Percentiles rank a stretch among this genome's conserved stretches.
Evolutionary conservation across 2,329 filamentous ascomycete species (phyloP).

Genomic region (Monosporascus sp.): DNA sequence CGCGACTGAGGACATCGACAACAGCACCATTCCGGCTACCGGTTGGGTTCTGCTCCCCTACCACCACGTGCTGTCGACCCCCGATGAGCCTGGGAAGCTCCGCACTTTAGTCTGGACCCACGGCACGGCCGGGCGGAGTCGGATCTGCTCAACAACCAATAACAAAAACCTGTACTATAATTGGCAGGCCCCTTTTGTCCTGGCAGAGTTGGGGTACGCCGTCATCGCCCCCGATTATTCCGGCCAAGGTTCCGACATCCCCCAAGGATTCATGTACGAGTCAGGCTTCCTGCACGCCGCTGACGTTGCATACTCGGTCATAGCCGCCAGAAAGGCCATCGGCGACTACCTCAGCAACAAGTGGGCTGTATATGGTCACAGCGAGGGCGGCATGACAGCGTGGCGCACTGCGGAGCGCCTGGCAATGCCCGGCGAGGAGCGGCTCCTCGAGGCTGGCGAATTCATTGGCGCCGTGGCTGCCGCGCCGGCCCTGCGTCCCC

Average conservation of each 20-base stretch:
- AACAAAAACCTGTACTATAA: conserved; percentile 16
- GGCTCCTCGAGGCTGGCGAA: conserved; percentile 1
- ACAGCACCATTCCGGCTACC: conserved; percentile 9
- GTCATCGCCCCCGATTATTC: conserved; percentile 5
- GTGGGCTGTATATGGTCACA: conserved; percentile 1
- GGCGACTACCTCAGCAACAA: background rate
- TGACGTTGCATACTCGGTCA: conserved; percentile 1
- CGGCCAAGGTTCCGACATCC: conserved; percentile 6
- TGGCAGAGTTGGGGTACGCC: conserved; percentile 7
- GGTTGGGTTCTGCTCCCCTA: conserved; percentile 11
- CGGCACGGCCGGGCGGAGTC: conserved; percentile 16
- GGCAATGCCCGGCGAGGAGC: conserved; percentile 6
- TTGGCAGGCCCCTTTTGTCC: conserved; percentile 14
- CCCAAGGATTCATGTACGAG: conserved; percentile 11
- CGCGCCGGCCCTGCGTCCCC: conserved; percentile 8
- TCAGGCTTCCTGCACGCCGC: conserved; percentile 5
- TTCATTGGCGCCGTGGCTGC: conserved; percentile 10
- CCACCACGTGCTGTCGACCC: background rate
- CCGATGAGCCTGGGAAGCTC: background rate
- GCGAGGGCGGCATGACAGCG: conserved; percentile 2
- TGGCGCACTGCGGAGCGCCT: conserved; percentile 7
- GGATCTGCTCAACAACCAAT: conserved; percentile 19
- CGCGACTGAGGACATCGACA: conserved; percentile 12
- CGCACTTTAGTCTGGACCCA: conserved; percentile 19
- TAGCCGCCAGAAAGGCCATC: background rate